Evolutionary conservation across 2,329 filamentous ascomycete species (phyloP).

Genomic region (Emergomyces orientalis): DNA sequence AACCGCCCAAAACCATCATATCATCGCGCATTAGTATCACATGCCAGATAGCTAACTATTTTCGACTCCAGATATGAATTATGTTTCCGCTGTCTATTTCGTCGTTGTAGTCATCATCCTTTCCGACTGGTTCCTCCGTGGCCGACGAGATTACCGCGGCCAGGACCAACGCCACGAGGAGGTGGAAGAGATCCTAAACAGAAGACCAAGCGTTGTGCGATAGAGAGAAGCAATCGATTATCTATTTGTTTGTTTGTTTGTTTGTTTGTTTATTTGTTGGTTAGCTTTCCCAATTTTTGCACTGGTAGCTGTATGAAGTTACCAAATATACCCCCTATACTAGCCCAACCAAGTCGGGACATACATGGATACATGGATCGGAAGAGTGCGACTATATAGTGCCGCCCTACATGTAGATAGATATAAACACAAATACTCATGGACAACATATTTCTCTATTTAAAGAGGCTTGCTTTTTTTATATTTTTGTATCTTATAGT

Average conservation of each 20-base stretch:
- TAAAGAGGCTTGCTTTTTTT: too few relatives aligned
- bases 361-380: too few relatives aligned
- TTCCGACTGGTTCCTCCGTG: constrained; percentile 30
- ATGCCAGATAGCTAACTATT: constrained; percentile 1
- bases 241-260: background rate
- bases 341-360: too few relatives aligned
- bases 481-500: too few relatives aligned
- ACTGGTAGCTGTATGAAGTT: background rate
- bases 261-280: background rate
- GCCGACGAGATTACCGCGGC: constrained; percentile 23
- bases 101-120: constrained; percentile 29
- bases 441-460: too few relatives aligned
- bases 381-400: too few relatives aligned
- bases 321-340: too few relatives aligned
- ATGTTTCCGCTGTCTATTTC: constrained; percentile 33
- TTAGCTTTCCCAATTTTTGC: background rate
- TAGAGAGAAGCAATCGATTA: background rate
- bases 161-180: constrained; percentile 21
- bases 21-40: too few relatives aligned
- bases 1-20: background rate
- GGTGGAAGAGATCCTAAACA: constrained; percentile 9
- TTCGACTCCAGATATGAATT: constrained; percentile 32
- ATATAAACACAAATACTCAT: too few relatives aligned
- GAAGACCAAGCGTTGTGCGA: background rate
- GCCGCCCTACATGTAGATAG: too few relatives aligned